phyloP scores from a whole-genome alignment of 2,329 filamentous ascomycete species.

The Aspergillaceae sp. region DNA sequence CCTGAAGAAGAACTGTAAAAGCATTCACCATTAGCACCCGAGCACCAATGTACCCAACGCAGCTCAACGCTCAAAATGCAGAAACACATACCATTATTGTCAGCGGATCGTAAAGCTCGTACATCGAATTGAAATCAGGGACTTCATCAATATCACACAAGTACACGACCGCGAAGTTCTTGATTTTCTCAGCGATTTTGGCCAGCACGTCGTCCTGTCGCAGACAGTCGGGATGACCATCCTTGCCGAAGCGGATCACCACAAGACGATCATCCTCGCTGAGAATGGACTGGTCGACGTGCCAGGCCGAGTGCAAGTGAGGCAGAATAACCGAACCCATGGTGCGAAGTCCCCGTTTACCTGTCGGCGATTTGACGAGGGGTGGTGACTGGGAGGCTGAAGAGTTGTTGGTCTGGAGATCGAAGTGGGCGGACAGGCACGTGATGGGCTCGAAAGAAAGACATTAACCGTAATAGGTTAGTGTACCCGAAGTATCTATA shows the following conservation, averaged over 20 bases:
- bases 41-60: background rate
- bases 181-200: slow-evolving; percentile 85
- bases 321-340: slow-evolving; percentile 87
- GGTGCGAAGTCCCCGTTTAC: slow-evolving; percentile 7
- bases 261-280: slow-evolving; percentile 77
- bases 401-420: background rate
- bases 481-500: too few relatives aligned
- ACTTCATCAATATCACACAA: slow-evolving; percentile 87
- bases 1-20: slow-evolving; percentile 50
- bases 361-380: too few relatives aligned
- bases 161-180: slow-evolving; percentile 66
- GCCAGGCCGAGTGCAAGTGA: slow-evolving; percentile 87
- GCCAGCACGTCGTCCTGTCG: slow-evolving; percentile 88
- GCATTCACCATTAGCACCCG: background rate
- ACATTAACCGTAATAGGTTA: too few relatives aligned
- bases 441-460: too few relatives aligned
- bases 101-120: slow-evolving; percentile 77
- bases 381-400: background rate
- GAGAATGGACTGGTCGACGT: slow-evolving; percentile 94
- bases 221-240: slow-evolving; percentile 73
- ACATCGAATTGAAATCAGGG: slow-evolving; percentile 93
- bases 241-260: slow-evolving; percentile 83
- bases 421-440: too few relatives aligned
- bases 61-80: slow-evolving; percentile 40
- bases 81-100: slow-evolving; percentile 66